Evolutionary conservation across 495 filamentous ascomycete species (phyloP), one percentile per base, ranked within the genome.

Genomic region (Penicillium paxilli): DNA sequence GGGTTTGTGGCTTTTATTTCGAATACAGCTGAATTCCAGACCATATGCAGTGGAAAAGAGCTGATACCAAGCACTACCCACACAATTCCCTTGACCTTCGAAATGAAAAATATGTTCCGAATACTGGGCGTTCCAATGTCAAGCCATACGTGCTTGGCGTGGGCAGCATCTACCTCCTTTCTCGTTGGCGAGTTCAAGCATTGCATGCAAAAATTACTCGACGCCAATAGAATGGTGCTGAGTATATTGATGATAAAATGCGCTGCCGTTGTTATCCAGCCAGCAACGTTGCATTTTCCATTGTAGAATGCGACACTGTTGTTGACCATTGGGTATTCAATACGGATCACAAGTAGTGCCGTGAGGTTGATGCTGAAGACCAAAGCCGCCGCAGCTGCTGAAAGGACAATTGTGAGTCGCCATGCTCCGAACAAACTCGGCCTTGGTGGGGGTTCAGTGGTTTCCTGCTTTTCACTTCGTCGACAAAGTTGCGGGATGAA

Each of bases 261-360:
- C 6, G 33, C 17, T 9, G 40, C 30, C 5, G 12, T 47, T n/a
- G 42, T 37, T 8, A 26, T 9, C 24, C 12, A 10, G 24, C 51
- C 47, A 12, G 51, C 37, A n/a, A 26, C 45, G 14, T 25, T 10
- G 51, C 51, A 54, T 10, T 22, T 47, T 4, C 51, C 51, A 23
- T 10, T 25, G 22, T n/a, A 47, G 20, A 54, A 48, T 21, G 44
- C 37, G 73, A 79, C 54, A 49, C 58, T 16, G 69, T 69, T 16
- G 72, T 65, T 0, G 66, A 67, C 8, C 68, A 75, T 30, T 17
- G 63, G 11, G 71, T 92, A 42, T 87, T 86, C 14, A 75, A 76
- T 16, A 87, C 79, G 62, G 87, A 91, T 62, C 1, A 44, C 24
- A 21, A 44, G 23, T 9, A 52, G 38, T 12, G 50, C 19, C 3